These are phyloP conservation scores for Voacanga thouarsii DNA, from an alignment of 257 asterid genomes.

Conservation along the genomic window DNA sequence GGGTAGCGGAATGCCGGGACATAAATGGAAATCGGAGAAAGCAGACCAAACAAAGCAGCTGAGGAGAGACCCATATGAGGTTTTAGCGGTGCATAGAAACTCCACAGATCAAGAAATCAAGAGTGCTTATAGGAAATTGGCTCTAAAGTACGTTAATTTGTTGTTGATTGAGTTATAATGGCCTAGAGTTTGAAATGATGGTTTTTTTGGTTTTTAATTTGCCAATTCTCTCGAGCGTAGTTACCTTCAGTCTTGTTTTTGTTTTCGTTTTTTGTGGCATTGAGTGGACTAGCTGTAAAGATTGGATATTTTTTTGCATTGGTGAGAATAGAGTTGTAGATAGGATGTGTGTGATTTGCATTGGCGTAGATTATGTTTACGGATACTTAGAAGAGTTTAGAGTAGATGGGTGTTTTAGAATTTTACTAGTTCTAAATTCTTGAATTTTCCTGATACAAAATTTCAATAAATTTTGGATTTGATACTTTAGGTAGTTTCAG, in stretches of 20 bases:
- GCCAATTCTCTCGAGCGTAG: neutral
- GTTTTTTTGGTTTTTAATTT: neutral
- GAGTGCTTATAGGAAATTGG: constrained; percentile 82
- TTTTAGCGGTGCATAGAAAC: constrained; percentile 72
- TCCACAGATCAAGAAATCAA: constrained; percentile 96
- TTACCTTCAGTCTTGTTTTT: neutral
- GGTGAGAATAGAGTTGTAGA: neutral
- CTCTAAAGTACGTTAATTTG: constrained; percentile 63
- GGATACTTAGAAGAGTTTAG: neutral
- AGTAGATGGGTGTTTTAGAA: neutral
- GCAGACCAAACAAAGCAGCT: constrained; percentile 57
- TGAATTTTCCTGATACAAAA: neutral
- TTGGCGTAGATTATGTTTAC: neutral
- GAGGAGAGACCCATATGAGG: constrained; percentile 94
- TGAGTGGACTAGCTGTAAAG: neutral
- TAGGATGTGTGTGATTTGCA: neutral
- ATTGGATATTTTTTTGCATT: constrained; percentile 1
- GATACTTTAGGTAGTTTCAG: neutral
- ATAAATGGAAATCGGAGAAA: constrained; percentile 68
- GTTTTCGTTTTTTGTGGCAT: neutral
- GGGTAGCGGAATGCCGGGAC: constrained; percentile 60
- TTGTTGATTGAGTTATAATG: neutral
- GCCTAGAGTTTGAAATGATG: neutral
- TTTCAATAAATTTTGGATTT: neutral
- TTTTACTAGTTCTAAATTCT: neutral